Percentiles rank a stretch among this genome's conserved stretches.
phyloP scores from a whole-genome alignment of 2,329 filamentous ascomycete species.

The Hypoxylon sp. region DNA sequence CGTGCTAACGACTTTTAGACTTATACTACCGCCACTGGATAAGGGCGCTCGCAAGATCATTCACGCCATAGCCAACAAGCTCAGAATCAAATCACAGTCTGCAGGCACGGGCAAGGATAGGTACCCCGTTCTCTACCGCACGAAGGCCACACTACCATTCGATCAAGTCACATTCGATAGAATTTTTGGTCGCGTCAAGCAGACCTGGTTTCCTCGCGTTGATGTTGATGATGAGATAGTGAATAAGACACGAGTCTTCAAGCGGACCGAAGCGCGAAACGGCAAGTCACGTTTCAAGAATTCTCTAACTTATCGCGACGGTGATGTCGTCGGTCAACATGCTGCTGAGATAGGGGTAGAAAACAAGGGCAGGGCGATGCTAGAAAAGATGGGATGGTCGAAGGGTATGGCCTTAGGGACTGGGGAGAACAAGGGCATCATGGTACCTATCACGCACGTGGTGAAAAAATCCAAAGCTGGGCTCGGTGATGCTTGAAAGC shows the following conservation, averaged over 20 bases:
- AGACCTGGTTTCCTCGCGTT: slow-evolving; percentile 70
- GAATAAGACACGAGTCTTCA: slow-evolving; percentile 49
- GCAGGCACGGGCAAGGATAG: slow-evolving; percentile 79
- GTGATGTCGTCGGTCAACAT: slow-evolving; percentile 87
- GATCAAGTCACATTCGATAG: slow-evolving; percentile 69
- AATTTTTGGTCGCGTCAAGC: slow-evolving; percentile 62
- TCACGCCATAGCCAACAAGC: slow-evolving; percentile 81
- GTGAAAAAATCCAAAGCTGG: slow-evolving; percentile 91
- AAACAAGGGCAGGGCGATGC: slow-evolving; percentile 87
- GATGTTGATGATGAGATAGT: slow-evolving; percentile 57
- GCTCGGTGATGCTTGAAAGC: slow-evolving; percentile 68
- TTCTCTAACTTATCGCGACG: slow-evolving; percentile 77
- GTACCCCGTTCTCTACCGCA: slow-evolving; percentile 84
- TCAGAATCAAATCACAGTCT: slow-evolving; percentile 88
- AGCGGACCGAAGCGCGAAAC: slow-evolving; percentile 48
- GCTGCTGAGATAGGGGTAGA: slow-evolving; percentile 86
- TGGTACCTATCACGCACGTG: slow-evolving; percentile 87
- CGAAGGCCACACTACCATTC: slow-evolving; percentile 74
- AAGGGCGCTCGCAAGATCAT: slow-evolving; percentile 82
- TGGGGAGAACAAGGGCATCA: slow-evolving; percentile 86
- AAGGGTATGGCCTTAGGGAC: slow-evolving; percentile 87
- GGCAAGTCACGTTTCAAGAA: slow-evolving; percentile 54
- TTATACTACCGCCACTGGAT: slow-evolving; percentile 87
- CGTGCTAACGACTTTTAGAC: slow-evolving; percentile 60
- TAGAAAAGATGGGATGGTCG: slow-evolving; percentile 98